phyloP scores from a whole-genome alignment of 495 filamentous ascomycete species.

The Trypethelium eluteriae region DNA sequence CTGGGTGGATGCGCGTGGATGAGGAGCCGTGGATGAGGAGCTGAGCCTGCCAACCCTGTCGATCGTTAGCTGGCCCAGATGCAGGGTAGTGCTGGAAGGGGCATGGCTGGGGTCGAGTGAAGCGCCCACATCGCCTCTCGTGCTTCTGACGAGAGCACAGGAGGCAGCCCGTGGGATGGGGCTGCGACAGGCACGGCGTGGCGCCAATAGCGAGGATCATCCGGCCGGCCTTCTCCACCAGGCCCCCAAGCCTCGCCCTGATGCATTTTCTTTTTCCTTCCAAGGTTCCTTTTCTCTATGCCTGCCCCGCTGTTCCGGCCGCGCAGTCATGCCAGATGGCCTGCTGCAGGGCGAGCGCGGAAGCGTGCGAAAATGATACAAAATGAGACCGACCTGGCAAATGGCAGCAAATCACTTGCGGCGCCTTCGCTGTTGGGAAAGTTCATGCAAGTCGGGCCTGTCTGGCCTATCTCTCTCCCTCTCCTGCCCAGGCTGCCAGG shows the following conservation, averaged over 20 bases:
- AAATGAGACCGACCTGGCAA: slow-evolving; percentile 2
- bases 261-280: slow-evolving; percentile 3
- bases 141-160: slow-evolving; percentile 8
- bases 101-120: background rate
- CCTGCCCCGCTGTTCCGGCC: background rate
- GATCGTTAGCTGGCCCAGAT: slow-evolving; percentile 1
- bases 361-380: background rate
- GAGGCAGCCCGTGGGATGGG: slow-evolving; percentile 1
- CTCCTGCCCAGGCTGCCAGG: background rate
- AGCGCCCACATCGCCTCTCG: background rate
- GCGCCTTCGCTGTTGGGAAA: background rate
- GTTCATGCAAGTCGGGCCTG: background rate
- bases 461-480: slow-evolving; percentile 4
- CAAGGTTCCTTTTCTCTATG: background rate
- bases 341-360: slow-evolving; percentile 5
- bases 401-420: background rate
- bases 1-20: background rate
- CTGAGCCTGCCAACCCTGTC: slow-evolving; percentile 9
- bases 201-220: slow-evolving; percentile 36
- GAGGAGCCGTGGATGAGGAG: slow-evolving; percentile 1
- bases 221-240: slow-evolving; percentile 42
- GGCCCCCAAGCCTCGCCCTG: slow-evolving; percentile 11
- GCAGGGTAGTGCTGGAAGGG: background rate
- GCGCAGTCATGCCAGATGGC: background rate
- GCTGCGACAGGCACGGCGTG: slow-evolving; percentile 8